Evolutionary conservation across 495 filamentous ascomycete genomes (phyloP).

Genomic region (Penicillium malachiteum): DNA sequence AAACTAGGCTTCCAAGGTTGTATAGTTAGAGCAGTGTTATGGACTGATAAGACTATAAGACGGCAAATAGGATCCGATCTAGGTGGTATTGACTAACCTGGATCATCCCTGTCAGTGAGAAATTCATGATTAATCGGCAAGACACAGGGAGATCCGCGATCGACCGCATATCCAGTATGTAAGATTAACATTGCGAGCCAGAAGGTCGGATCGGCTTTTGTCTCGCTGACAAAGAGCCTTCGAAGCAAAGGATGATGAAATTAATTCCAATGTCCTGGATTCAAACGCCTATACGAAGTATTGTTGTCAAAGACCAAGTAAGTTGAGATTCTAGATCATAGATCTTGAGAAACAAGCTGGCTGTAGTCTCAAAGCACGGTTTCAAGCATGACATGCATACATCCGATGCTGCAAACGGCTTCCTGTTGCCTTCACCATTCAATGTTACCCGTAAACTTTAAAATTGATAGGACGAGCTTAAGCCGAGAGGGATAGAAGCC

Average conservation of each 20-base stretch:
- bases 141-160: conserved; percentile 14
- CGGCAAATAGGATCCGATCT: neutral
- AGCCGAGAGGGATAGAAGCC: conserved; percentile 2
- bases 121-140: conserved; percentile 23
- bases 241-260: conserved; percentile 5
- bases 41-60: neutral
- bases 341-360: neutral
- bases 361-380: no score
- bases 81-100: neutral
- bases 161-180: conserved; percentile 7
- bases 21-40: no score
- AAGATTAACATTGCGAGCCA: conserved; percentile 6
- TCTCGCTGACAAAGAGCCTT: neutral
- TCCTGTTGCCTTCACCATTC: neutral
- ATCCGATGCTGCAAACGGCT: conserved; percentile 16
- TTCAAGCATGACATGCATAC: conserved; percentile 11
- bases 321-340: no score
- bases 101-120: conserved; percentile 29
- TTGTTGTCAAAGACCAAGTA: neutral
- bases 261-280: neutral
- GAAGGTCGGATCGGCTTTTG: neutral
- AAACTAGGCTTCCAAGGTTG: no score
- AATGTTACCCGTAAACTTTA: conserved; percentile 10
- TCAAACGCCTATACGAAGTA: neutral
- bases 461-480: neutral